Evolutionary conservation across 1,139 yeast species (phyloP).

Genomic region (Saccharomycopsis hybrid): DNA sequence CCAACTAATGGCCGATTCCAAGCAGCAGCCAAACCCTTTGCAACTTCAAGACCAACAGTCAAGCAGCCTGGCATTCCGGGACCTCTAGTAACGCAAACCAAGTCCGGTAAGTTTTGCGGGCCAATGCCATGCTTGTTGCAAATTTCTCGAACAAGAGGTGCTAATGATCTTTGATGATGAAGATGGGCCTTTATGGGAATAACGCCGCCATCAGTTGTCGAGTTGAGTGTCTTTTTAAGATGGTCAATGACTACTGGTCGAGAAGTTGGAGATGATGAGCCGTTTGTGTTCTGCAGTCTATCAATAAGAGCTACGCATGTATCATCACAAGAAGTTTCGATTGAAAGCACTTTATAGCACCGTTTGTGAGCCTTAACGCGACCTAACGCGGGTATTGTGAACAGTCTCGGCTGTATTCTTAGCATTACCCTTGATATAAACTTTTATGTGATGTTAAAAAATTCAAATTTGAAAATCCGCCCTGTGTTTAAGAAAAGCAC

Average conservation of each 20-base stretch:
- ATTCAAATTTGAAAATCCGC: too few relatives aligned
- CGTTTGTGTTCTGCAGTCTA: constrained; percentile 33
- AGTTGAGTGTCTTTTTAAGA: constrained; percentile 58
- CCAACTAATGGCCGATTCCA: constrained; percentile 77
- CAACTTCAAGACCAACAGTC: constrained; percentile 74
- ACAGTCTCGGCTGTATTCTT: too few relatives aligned
- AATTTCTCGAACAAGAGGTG: constrained; percentile 37
- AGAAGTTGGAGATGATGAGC: too few relatives aligned
- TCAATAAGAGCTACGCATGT: constrained; percentile 79
- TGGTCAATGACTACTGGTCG: constrained; percentile 53
- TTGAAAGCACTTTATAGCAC: constrained; percentile 75
- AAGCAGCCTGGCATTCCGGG: constrained; percentile 96
- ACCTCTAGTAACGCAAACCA: constrained; percentile 87
- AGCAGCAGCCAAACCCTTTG: constrained; percentile 77
- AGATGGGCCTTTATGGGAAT: constrained; percentile 80
- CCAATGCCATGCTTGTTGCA: constrained; percentile 24
- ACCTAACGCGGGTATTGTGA: too few relatives aligned
- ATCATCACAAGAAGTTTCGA: constrained; percentile 95
- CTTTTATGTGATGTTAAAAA: too few relatives aligned
- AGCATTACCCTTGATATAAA: too few relatives aligned
- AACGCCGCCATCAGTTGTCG: constrained; percentile 68
- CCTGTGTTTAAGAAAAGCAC: too few relatives aligned
- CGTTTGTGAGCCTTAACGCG: too few relatives aligned
- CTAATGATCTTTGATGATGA: constrained; percentile 63
- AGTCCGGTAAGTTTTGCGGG: constrained; percentile 41